phyloP scores from a whole-genome alignment of 2,329 filamentous ascomycete species.

The Aspergillus sp. region DNA sequence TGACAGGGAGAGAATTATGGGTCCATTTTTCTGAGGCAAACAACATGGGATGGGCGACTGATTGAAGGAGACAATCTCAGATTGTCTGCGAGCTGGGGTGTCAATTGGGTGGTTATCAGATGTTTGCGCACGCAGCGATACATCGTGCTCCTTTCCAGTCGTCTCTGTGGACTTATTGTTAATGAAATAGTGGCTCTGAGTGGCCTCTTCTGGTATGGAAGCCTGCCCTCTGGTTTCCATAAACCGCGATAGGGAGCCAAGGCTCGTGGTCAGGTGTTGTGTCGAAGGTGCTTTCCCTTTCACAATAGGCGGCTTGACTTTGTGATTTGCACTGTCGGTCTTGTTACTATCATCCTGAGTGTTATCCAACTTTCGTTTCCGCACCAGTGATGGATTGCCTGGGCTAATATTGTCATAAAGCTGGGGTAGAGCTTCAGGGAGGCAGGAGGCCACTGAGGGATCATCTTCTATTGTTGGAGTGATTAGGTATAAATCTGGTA shows the following conservation, averaged over 20 bases:
- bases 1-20: conserved; percentile 28
- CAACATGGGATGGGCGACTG: conserved; percentile 28
- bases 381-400: not conserved
- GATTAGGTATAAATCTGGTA: too few relatives aligned
- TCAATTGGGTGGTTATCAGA: not conserved
- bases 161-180: not conserved
- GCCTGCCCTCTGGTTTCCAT: not conserved
- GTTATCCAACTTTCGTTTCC: not conserved
- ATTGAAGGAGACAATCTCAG: not conserved
- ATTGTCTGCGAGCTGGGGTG: not conserved
- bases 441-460: not conserved
- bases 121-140: not conserved
- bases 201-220: not conserved
- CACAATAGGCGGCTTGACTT: not conserved
- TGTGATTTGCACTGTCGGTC: not conserved
- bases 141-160: too few relatives aligned
- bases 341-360: too few relatives aligned
- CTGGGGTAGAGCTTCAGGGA: not conserved
- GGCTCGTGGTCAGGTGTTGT: not conserved
- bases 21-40: conserved; percentile 21
- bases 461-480: not conserved
- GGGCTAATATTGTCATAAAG: not conserved
- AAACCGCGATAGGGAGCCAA: not conserved
- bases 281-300: not conserved
- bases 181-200: not conserved